Conservation (phyloP, 1,284 basidiomycete species). For the Leccinum laetum region DNA sequence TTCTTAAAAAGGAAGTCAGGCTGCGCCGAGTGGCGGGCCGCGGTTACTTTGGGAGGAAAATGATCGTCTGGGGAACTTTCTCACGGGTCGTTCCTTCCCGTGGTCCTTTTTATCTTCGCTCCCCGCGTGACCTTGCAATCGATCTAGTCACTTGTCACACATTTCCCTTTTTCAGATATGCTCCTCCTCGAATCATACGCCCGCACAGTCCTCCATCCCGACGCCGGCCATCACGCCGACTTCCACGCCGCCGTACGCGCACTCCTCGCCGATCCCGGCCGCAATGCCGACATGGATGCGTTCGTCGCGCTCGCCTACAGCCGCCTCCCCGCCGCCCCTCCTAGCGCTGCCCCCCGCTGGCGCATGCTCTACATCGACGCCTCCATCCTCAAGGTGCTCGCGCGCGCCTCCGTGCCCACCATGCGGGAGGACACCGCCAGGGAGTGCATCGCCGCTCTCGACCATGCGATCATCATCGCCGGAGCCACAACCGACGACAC, state of each 20-base stretch:
- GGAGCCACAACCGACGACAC: constrained; percentile 66
- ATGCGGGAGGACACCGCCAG: constrained; percentile 26
- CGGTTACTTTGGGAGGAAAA: constrained; percentile 37
- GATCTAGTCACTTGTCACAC: constrained; percentile 15
- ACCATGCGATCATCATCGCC: constrained; percentile 82
- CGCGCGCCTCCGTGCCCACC: constrained; percentile 34
- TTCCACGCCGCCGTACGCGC: constrained; percentile 17
- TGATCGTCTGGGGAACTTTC: constrained; percentile 43
- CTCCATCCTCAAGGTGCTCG: constrained; percentile 53
- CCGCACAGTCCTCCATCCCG: constrained; percentile 13
- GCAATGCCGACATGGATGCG: constrained; percentile 18
- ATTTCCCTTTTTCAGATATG: constrained; percentile 10
- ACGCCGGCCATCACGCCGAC: neutral
- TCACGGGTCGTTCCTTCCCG: constrained; percentile 35
- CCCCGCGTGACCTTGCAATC: constrained; percentile 32
- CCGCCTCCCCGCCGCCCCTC: constrained; percentile 33
- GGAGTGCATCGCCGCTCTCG: constrained; percentile 59
- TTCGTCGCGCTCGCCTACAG: constrained; percentile 37
- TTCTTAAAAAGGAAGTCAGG: constrained; percentile 37
- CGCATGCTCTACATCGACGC: constrained; percentile 65
- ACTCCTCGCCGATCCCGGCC: constrained; percentile 6
- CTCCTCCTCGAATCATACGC: constrained; percentile 14
- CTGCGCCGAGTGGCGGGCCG: constrained; percentile 42
- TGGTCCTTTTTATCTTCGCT: constrained; percentile 39
- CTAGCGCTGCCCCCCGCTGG: constrained; percentile 40